Conservation (phyloP, 2,329 filamentous ascomycete species). For the Diaporthe amygdali region DNA sequence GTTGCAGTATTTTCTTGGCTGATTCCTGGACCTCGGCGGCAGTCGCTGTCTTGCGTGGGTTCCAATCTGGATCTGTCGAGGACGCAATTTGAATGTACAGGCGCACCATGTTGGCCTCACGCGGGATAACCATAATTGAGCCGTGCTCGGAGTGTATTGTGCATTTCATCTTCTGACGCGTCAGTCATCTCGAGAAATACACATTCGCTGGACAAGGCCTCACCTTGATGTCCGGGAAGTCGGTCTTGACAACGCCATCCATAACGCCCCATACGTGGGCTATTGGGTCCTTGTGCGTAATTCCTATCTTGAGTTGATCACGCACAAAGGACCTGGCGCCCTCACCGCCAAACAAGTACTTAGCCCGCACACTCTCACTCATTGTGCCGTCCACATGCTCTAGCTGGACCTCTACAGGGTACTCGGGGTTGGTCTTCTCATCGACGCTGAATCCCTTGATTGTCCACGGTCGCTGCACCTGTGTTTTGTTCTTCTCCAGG, state of each 20-base stretch:
- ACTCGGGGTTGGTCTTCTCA: conserved; percentile 61
- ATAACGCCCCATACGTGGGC: conserved; percentile 79
- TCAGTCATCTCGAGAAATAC: not conserved
- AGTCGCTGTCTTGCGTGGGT: conserved; percentile 67
- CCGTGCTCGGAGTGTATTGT: conserved; percentile 77
- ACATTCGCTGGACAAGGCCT: conserved; percentile 17
- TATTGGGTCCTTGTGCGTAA: conserved; percentile 74
- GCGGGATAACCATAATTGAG: conserved; percentile 81
- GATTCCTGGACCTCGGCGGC: conserved; percentile 67
- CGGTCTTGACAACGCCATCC: conserved; percentile 73
- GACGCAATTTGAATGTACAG: conserved; percentile 73
- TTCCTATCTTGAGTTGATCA: conserved; percentile 69
- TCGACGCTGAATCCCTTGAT: conserved; percentile 67
- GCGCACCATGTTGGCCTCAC: conserved; percentile 71
- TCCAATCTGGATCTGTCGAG: conserved; percentile 65
- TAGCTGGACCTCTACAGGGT: conserved; percentile 81
- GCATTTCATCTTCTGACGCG: conserved; percentile 64
- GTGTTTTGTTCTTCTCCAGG: conserved; percentile 63
- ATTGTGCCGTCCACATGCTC: conserved; percentile 76
- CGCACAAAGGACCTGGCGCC: conserved; percentile 72
- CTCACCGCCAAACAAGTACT: conserved; percentile 75
- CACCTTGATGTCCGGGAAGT: conserved; percentile 80
- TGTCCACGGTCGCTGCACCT: conserved; percentile 69
- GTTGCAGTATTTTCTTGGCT: conserved; percentile 68
- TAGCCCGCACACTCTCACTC: conserved; percentile 70